Conservation (phyloP, 805 yeast species). For the Dipodascus albidus region DNA sequence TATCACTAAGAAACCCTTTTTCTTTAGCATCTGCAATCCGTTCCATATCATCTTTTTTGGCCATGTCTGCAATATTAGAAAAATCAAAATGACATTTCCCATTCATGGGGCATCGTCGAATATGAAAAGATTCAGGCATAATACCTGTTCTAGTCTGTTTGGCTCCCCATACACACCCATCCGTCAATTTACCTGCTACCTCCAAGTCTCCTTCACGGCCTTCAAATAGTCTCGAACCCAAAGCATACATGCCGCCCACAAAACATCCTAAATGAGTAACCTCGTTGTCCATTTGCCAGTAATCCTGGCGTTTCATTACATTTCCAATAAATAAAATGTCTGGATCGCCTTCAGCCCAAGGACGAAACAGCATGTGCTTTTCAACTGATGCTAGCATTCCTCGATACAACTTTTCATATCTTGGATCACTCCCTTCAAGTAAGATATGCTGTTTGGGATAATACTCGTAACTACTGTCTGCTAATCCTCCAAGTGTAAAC, state of each 20-base stretch:
- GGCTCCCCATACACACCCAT: slow-evolving; percentile 38
- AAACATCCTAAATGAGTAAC: slow-evolving; percentile 41
- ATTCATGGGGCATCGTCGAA: slow-evolving; percentile 17
- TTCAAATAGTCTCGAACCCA: slow-evolving; percentile 33
- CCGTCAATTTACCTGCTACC: slow-evolving; percentile 33
- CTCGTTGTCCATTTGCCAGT: slow-evolving; percentile 19
- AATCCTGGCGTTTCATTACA: slow-evolving; percentile 5
- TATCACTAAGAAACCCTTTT: background rate
- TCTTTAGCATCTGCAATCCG: slow-evolving; percentile 3
- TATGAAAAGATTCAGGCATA: slow-evolving; percentile 34
- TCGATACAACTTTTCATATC: slow-evolving; percentile 27
- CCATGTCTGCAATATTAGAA: background rate
- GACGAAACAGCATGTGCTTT: slow-evolving; percentile 33
- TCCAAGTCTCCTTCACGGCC: slow-evolving; percentile 27
- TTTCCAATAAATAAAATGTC: slow-evolving; percentile 26
- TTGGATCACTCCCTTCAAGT: slow-evolving; percentile 26
- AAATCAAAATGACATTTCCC: slow-evolving; percentile 3
- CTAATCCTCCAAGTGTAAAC: slow-evolving; percentile 32
- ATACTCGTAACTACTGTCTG: slow-evolving; percentile 39
- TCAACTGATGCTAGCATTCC: slow-evolving; percentile 27
- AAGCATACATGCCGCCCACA: slow-evolving; percentile 42
- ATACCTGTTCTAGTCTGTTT: slow-evolving; percentile 27
- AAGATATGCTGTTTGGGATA: slow-evolving; percentile 37
- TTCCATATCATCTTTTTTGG: background rate
- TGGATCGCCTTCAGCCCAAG: slow-evolving; percentile 32